Percentiles rank a stretch among this genome's conserved stretches.
Conservation (phyloP, 2,329 filamentous ascomycete genomes). For the Verticillium tricorpus region DNA sequence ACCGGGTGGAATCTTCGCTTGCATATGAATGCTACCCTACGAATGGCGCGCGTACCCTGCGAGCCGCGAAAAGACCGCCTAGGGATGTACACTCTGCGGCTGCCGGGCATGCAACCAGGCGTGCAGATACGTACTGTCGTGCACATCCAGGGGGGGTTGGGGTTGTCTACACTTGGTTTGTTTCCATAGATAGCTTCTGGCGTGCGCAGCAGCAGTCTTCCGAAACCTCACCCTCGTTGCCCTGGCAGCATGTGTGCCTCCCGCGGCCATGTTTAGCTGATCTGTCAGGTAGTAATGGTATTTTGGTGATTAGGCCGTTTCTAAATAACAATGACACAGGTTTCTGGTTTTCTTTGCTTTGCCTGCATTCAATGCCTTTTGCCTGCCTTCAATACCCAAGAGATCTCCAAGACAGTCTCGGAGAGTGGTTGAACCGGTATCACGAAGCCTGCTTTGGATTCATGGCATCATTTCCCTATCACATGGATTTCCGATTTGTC, state of each 20-base stretch:
- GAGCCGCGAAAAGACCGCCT: no score
- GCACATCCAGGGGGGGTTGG: no score
- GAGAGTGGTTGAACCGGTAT: neutral
- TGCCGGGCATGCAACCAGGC: no score
- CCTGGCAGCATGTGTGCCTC: neutral
- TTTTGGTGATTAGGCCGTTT: neutral
- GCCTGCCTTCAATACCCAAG: neutral
- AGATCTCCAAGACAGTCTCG: neutral
- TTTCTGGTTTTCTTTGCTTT: neutral
- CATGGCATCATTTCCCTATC: no score
- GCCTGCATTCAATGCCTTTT: neutral
- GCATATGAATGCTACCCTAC: neutral
- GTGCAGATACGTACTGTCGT: no score
- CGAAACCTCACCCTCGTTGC: neutral
- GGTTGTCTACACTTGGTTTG: no score
- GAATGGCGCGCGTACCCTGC: no score
- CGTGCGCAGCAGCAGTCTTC: neutral
- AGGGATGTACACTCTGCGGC: no score
- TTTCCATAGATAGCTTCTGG: no score
- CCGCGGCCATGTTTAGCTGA: neutral
- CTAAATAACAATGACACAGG: neutral
- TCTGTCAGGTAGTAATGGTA: neutral
- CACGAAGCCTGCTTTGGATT: no score
- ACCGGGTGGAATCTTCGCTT: conserved; percentile 6
- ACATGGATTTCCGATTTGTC: no score